Base-by-base conservation (phyloP, 2,329 filamentous ascomycete genomes). In the Immersiporthe knoxdaviesiana region DNA sequence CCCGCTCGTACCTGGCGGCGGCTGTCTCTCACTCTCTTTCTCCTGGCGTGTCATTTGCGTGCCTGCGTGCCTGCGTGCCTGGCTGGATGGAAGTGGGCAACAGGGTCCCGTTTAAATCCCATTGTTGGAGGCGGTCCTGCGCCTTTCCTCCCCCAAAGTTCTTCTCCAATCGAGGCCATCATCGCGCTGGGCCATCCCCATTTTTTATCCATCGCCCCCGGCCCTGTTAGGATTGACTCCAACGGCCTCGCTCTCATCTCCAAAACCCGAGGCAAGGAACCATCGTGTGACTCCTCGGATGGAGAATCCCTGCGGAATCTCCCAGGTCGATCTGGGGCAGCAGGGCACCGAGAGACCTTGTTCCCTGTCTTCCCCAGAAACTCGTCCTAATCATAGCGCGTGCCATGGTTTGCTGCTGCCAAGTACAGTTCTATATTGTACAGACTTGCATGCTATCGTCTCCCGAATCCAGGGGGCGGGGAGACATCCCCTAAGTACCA, bases 301-400 rank as follows among this genome's bases (percentile, higher is more conserved):
- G 68, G 68, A 62, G 35, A 62, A 62, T 30, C 35, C 61, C 39
- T 63, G 61, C 41, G 64, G n/a, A 27, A 16, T 56, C 44, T 52
- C 61, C n/a, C 63, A 64, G 62, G 37, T 39, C 12, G 4, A 61
- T 66, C 62, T 50, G 62, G 37, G 35, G 44, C 30, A 52, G 8
- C 50, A 65, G 60, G 60, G 16, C 8, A 11, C 24, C 10, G 37
- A 30, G 56, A 58, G 37, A 54, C 68, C 63, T 70, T 64, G 61
- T 56, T 58, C 69, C 69, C 66, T 70, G 69, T 70, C 66, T 70
- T 70, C 69, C 69, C 69, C 69, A 66, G 69, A 70, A 70, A 60
- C 61, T 70, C 64, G 8, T 47, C 21, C 44, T 47, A 8, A 7
- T 16, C 41, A 21, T 8, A 47, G 41, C 8, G 35, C 35, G 35